These are phyloP conservation scores for Boletellus ananiceps DNA, from an alignment of 768 basidiomycete species.

Conservation along the genomic window DNA sequence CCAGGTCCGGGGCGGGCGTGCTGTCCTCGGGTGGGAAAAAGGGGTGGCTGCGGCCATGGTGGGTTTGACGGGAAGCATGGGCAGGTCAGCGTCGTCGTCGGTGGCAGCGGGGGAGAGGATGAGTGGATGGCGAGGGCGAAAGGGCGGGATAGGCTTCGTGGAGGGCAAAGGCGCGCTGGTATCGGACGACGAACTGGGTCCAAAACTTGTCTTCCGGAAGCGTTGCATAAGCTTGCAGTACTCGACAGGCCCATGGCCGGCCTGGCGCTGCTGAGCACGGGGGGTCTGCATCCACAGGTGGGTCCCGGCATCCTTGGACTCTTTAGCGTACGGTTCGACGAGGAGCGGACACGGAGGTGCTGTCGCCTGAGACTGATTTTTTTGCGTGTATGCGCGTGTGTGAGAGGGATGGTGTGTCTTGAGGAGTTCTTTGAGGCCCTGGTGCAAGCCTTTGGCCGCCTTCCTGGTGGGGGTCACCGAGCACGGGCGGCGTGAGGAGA, in stretches of 20 bases:
- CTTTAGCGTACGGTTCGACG: slow-evolving; percentile 60
- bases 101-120: slow-evolving; percentile 37
- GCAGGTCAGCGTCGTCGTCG: slow-evolving; percentile 32
- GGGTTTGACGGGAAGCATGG: slow-evolving; percentile 15
- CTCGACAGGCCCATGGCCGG: slow-evolving; percentile 65
- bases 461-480: slow-evolving; percentile 52
- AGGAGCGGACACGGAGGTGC: slow-evolving; percentile 67
- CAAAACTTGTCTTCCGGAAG: slow-evolving; percentile 96
- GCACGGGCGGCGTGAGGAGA: neutral
- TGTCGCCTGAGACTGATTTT: slow-evolving; percentile 58
- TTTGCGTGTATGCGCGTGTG: too few species aligned
- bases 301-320: slow-evolving; percentile 75
- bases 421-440: slow-evolving; percentile 69
- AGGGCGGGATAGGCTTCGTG: slow-evolving; percentile 59
- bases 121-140: slow-evolving; percentile 50
- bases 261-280: slow-evolving; percentile 34
- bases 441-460: slow-evolving; percentile 70
- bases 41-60: slow-evolving; percentile 51
- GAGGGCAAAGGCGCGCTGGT: slow-evolving; percentile 69
- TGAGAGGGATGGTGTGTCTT: slow-evolving; percentile 62
- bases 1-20: slow-evolving; percentile 34
- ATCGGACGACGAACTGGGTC: slow-evolving; percentile 69
- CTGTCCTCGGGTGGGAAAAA: slow-evolving; percentile 60
- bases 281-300: slow-evolving; percentile 89
- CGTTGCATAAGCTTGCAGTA: slow-evolving; percentile 81